These are phyloP conservation scores for Marasmius sp. DNA, from an alignment of 1,284 basidiomycete species.

Conservation along the genomic window DNA sequence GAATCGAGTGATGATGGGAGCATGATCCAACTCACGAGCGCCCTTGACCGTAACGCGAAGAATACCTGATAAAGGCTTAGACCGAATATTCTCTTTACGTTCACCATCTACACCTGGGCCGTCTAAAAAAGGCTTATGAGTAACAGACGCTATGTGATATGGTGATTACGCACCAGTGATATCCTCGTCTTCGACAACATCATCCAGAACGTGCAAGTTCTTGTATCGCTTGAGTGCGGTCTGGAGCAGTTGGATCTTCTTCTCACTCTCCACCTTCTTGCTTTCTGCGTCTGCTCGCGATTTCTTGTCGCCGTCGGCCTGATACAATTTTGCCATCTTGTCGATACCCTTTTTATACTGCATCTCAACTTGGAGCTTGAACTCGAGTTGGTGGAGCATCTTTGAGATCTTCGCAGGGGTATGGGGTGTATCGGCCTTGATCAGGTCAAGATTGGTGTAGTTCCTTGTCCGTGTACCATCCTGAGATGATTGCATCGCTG, in stretches of 20 bases:
- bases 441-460: conserved; percentile 84
- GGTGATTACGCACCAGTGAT: conserved; percentile 34
- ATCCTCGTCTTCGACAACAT: conserved; percentile 79
- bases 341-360: conserved; percentile 99
- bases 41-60: conserved; percentile 87
- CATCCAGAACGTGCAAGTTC: conserved; percentile 92
- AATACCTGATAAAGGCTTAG: conserved; percentile 93
- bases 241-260: conserved; percentile 93
- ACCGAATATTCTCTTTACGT: conserved; percentile 86
- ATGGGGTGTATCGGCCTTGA: conserved; percentile 96
- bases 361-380: conserved; percentile 97
- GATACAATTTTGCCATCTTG: conserved; percentile 96
- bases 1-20: conserved; percentile 65
- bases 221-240: conserved; percentile 96
- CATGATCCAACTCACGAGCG: conserved; percentile 94
- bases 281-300: conserved; percentile 89
- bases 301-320: conserved; percentile 95
- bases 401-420: conserved; percentile 95
- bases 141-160: background rate
- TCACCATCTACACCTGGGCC: conserved; percentile 76
- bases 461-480: conserved; percentile 51
- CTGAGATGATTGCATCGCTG: conserved; percentile 33
- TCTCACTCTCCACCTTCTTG: conserved; percentile 92
- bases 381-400: conserved; percentile 99
- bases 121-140: conserved; percentile 20